phyloP scores from a whole-genome alignment of 768 basidiomycete genomes.

The Phlebiopsis gigantea region DNA sequence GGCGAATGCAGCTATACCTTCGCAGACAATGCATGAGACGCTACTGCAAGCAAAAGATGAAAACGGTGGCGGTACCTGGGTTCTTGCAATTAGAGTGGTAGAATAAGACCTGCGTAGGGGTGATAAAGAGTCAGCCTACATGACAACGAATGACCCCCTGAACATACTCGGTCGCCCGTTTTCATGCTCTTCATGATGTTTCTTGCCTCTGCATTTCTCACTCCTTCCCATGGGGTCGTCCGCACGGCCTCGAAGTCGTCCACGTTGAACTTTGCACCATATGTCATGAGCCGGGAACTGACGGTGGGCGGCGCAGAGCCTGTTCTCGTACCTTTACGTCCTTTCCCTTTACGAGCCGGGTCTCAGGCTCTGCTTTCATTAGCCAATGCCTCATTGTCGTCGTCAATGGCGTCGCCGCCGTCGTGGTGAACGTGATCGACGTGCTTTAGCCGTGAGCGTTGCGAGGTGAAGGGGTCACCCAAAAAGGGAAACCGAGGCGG shows the following conservation, averaged over 20 bases:
- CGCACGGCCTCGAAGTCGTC: conserved; percentile 74
- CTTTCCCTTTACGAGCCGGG: conserved; percentile 78
- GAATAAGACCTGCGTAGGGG: conserved; percentile 56
- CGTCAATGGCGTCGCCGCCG: background rate
- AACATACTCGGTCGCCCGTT: conserved; percentile 61
- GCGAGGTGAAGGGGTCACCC: background rate
- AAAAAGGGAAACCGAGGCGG: conserved; percentile 7
- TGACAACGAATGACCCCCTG: background rate
- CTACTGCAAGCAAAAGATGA: background rate
- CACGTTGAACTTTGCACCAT: conserved; percentile 63
- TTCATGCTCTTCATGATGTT: conserved; percentile 83
- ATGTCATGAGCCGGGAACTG: background rate
- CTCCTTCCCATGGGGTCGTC: conserved; percentile 84
- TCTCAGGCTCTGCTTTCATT: conserved; percentile 83
- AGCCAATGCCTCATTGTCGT: conserved; percentile 46
- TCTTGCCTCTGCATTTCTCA: conserved; percentile 76
- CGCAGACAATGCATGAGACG: background rate
- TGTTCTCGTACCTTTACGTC: conserved; percentile 70
- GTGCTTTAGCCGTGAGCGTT: background rate
- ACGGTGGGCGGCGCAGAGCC: conserved; percentile 8
- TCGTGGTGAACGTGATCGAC: background rate
- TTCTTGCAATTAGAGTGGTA: conserved; percentile 86
- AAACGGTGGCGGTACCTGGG: conserved; percentile 47
- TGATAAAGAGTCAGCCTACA: background rate
- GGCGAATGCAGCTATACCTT: conserved; percentile 79